These are phyloP conservation scores for Plasmodium sp. DNA, from an alignment of 169 alveolate genomes.

Conservation along the genomic window DNA sequence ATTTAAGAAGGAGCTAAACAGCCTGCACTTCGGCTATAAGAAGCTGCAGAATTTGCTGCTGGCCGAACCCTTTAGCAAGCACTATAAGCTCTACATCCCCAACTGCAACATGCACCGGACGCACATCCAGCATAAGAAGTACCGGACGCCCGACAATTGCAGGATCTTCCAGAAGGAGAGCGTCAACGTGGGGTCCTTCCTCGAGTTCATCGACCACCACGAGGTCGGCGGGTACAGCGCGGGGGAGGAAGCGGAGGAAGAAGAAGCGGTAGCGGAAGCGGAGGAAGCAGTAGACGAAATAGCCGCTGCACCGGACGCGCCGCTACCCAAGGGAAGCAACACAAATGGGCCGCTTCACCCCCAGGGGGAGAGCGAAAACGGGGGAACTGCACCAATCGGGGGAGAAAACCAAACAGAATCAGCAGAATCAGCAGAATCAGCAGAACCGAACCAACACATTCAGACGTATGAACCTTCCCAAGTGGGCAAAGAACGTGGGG, in stretches of 20 bases:
- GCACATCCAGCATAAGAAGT: constrained; percentile 82
- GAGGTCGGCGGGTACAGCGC: background rate
- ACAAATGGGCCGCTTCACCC: background rate
- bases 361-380: background rate
- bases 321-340: background rate
- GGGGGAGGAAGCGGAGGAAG: background rate
- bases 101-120: constrained; percentile 83
- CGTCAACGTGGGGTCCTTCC: background rate
- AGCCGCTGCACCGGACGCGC: background rate
- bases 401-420: background rate
- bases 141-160: constrained; percentile 81
- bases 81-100: constrained; percentile 82
- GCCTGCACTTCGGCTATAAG: constrained; percentile 81
- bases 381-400: too few relatives aligned
- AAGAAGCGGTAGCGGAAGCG: background rate
- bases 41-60: constrained; percentile 83
- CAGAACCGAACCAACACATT: background rate
- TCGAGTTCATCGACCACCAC: constrained; percentile 17
- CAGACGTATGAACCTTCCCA: too few relatives aligned
- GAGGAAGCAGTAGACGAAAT: background rate
- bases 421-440: background rate
- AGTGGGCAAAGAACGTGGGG: background rate
- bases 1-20: constrained; percentile 82
- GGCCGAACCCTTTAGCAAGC: constrained; percentile 76
- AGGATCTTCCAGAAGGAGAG: constrained; percentile 77